A percentile compares a stretch with the other conserved stretches of the same genome.
Conservation (phyloP, 2,329 filamentous ascomycete species). For the Alternaria arborescens region DNA sequence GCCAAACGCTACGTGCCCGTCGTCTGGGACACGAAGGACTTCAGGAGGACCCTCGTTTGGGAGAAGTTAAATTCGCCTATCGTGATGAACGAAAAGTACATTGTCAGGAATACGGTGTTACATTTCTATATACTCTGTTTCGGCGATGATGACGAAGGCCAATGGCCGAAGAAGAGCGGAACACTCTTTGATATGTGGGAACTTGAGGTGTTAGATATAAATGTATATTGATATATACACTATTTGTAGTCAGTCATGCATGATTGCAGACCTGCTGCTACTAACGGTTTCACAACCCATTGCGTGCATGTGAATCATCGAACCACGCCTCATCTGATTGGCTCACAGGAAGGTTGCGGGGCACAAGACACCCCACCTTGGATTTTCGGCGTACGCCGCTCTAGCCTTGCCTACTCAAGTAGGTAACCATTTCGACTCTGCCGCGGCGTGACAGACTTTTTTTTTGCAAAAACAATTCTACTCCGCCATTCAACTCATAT, state of each 20-base stretch:
- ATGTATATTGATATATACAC: background rate
- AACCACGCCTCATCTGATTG: conserved; percentile 4
- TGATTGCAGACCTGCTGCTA: background rate
- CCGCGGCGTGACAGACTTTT: conserved; percentile 19
- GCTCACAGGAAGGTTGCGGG: conserved; percentile 1
- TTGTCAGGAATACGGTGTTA: conserved; percentile 1
- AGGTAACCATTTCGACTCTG: conserved; percentile 18
- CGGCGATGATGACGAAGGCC: conserved; percentile 5
- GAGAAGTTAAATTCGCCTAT: background rate
- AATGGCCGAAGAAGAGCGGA: conserved; percentile 1
- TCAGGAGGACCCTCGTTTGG: background rate
- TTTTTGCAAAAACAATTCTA: conserved; percentile 8
- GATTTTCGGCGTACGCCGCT: conserved; percentile 20
- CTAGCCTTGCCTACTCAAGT: conserved; percentile 18
- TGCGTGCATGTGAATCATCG: conserved; percentile 2
- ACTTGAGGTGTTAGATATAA: background rate
- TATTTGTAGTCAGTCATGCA: background rate
- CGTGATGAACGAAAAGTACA: conserved; percentile 16
- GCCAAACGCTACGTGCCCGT: background rate
- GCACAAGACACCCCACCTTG: conserved; percentile 12
- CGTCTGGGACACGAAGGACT: background rate
- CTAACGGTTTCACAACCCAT: background rate
- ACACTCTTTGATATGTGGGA: conserved; percentile 12
- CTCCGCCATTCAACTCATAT: conserved; percentile 2
- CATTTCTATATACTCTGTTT: conserved; percentile 17